Percentiles rank a stretch among this genome's conserved stretches.
phyloP scores from a whole-genome alignment of 2,329 filamentous ascomycete genomes.

The Sporothrix dimorphospora region DNA sequence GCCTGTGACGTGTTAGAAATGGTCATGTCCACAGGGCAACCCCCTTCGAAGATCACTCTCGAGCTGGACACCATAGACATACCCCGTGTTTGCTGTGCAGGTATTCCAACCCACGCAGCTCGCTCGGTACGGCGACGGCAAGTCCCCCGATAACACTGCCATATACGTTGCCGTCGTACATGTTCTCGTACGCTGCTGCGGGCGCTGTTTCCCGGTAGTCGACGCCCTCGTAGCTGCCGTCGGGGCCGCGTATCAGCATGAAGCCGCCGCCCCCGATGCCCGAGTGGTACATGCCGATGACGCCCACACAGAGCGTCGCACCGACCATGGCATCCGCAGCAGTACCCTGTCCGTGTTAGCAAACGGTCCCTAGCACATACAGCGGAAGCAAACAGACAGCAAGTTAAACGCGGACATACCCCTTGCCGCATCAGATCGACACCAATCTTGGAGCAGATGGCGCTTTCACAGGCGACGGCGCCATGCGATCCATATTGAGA shows the following conservation, averaged over 20 bases:
- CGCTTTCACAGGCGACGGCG: conserved; percentile 71
- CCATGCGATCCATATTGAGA: conserved; percentile 45
- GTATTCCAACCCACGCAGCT: conserved; percentile 77
- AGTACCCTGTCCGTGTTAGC: conserved; percentile 57
- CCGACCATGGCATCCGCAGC: conserved; percentile 77
- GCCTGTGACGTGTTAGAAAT: conserved; percentile 39
- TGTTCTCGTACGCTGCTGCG: conserved; percentile 76
- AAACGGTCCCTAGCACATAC: background rate
- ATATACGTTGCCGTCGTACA: conserved; percentile 74
- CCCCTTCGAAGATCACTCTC: no score
- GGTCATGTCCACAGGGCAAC: no score
- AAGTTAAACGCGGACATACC: conserved; percentile 39
- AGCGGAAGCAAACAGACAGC: background rate
- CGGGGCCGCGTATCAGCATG: conserved; percentile 72
- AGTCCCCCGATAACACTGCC: conserved; percentile 74
- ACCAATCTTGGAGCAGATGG: conserved; percentile 70
- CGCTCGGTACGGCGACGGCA: conserved; percentile 71
- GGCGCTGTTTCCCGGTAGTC: conserved; percentile 92
- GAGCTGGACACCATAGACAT: conserved; percentile 33
- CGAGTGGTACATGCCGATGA: conserved; percentile 75
- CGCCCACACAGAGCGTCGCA: conserved; percentile 74
- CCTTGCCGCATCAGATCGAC: conserved; percentile 61
- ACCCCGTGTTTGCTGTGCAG: conserved; percentile 74
- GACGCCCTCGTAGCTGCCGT: conserved; percentile 81
- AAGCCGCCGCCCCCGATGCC: conserved; percentile 93